phyloP scores from a whole-genome alignment of 1,284 basidiomycete species.

The Neolentinus lepideus region DNA sequence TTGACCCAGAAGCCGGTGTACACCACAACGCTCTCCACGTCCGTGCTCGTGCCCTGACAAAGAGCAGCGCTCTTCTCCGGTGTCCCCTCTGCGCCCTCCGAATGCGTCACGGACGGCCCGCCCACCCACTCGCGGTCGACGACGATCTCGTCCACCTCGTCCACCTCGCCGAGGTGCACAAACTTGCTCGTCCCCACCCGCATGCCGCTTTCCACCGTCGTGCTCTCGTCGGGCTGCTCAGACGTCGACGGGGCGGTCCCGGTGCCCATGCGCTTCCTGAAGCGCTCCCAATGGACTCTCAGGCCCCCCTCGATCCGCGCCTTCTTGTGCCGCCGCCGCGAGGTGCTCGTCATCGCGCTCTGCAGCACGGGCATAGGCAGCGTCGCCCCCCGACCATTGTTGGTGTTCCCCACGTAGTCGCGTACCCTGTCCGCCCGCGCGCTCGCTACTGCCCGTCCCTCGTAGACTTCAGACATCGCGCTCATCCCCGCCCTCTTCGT shows the following conservation, averaged over 20 bases:
- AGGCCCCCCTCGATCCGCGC: conserved; percentile 18
- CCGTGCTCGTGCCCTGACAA: conserved; percentile 22
- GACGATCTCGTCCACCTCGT: conserved; percentile 45
- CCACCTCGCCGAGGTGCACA: conserved; percentile 32
- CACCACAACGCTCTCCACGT: conserved; percentile 21
- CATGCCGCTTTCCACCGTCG: conserved; percentile 26
- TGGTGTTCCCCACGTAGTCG: not conserved
- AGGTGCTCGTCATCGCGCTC: not conserved
- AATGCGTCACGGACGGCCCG: conserved; percentile 36
- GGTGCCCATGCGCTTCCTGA: conserved; percentile 34
- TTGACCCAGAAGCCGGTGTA: conserved; percentile 24
- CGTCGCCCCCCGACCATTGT: not conserved
- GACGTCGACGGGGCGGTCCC: conserved; percentile 35
- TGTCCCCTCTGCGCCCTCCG: conserved; percentile 36
- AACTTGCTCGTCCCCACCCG: not conserved
- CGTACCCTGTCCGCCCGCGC: not conserved
- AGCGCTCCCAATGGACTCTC: conserved; percentile 33
- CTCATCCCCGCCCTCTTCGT: not conserved
- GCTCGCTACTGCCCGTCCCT: not conserved
- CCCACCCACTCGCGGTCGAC: conserved; percentile 59
- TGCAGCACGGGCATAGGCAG: conserved; percentile 1
- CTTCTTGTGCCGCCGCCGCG: not conserved
- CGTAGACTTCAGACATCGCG: not conserved
- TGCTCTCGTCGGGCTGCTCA: conserved; percentile 26
- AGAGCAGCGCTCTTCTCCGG: conserved; percentile 35